Evolutionary conservation across 345 rosid genomes (phyloP).

Genomic region (Arabidopsis arenosa): DNA sequence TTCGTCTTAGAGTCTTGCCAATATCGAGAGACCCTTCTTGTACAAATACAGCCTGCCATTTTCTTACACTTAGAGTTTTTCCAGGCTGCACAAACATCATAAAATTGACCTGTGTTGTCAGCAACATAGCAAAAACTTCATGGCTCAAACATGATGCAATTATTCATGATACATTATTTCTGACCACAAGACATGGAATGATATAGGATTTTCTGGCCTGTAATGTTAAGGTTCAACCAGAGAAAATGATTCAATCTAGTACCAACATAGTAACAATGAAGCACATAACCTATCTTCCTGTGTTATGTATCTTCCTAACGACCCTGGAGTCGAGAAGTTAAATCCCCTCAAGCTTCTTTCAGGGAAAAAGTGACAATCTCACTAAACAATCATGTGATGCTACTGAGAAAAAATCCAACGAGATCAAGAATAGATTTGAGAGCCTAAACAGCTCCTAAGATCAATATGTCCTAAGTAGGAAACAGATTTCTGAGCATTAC

Average conservation of each 20-base stretch:
- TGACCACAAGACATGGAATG: slow-evolving; percentile 8
- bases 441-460: slow-evolving; percentile 20
- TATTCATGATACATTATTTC: neutral
- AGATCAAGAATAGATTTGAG: neutral
- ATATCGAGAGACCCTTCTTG: slow-evolving; percentile 83
- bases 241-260: slow-evolving; percentile 18
- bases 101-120: slow-evolving; percentile 27
- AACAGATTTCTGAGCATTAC: neutral
- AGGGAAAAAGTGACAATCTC: neutral
- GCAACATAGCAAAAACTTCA: slow-evolving; percentile 10
- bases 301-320: neutral
- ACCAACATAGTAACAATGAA: neutral
- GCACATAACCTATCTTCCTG: neutral
- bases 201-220: neutral
- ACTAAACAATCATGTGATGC: slow-evolving; percentile 19
- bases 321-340: neutral
- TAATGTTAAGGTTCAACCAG: neutral
- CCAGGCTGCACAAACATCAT: slow-evolving; percentile 70
- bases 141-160: slow-evolving; percentile 9
- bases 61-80: slow-evolving; percentile 86
- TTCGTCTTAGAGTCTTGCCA: slow-evolving; percentile 80
- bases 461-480: neutral
- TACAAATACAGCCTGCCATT: slow-evolving; percentile 89
- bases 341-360: neutral
- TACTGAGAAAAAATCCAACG: neutral